These are phyloP conservation scores for Cladophialophora yegresii DNA, from an alignment of 2,329 filamentous ascomycete species.

Conservation along the genomic window DNA sequence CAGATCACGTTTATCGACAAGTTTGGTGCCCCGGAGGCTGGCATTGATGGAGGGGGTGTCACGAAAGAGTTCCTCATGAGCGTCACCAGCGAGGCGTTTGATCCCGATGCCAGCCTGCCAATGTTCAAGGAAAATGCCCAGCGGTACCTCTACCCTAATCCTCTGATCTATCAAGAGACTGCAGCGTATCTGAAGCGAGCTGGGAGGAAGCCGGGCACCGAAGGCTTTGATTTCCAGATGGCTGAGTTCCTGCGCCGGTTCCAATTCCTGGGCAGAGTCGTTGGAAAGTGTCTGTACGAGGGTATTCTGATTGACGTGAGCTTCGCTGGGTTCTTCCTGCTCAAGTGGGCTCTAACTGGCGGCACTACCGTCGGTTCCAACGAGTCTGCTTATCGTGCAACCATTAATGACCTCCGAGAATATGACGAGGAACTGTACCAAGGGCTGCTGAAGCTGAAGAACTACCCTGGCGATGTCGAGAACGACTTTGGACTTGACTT, in stretches of 20 bases:
- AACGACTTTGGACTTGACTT: constrained; percentile 79
- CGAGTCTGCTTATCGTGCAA: constrained; percentile 78
- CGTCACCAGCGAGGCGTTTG: constrained; percentile 82
- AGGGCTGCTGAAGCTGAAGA: constrained; percentile 62
- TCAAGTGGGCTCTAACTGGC: constrained; percentile 86
- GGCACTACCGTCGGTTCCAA: constrained; percentile 63
- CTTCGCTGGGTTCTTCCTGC: constrained; percentile 92
- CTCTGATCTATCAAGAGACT: constrained; percentile 70
- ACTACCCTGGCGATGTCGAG: constrained; percentile 62
- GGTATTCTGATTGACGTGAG: constrained; percentile 90
- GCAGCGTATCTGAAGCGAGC: constrained; percentile 54
- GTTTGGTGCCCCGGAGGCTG: constrained; percentile 82
- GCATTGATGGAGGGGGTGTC: constrained; percentile 94
- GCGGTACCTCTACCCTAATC: constrained; percentile 86
- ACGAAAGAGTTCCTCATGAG: constrained; percentile 96
- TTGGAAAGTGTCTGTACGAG: constrained; percentile 97
- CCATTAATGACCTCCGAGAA: constrained; percentile 89
- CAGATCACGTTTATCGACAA: constrained; percentile 95
- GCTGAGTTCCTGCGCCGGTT: constrained; percentile 69
- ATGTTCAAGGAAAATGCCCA: constrained; percentile 84
- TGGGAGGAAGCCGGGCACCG: constrained; percentile 56
- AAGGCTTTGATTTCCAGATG: constrained; percentile 61
- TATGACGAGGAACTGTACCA: constrained; percentile 89
- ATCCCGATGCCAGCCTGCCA: constrained; percentile 54
- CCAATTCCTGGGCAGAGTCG: constrained; percentile 87